These are phyloP conservation scores for Leptographium flavum DNA, from an alignment of 2,329 filamentous ascomycete genomes.

Conservation along the genomic window DNA sequence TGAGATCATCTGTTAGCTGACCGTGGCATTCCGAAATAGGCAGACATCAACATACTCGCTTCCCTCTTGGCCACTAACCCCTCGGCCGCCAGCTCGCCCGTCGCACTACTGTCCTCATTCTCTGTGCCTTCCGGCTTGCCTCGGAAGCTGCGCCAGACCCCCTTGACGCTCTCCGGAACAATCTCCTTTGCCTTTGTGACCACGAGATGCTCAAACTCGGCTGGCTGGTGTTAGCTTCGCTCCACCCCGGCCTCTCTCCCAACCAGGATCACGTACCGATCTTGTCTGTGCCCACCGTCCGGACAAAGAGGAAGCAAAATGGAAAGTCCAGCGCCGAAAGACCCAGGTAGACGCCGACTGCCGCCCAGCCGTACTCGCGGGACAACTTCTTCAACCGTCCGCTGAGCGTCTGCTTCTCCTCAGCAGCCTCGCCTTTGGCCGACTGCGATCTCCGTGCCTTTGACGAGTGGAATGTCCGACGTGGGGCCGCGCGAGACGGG, in stretches of 20 bases:
- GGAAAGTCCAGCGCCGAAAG: constrained; percentile 84
- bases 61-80: constrained; percentile 43
- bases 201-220: constrained; percentile 51
- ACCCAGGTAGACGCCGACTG: constrained; percentile 76
- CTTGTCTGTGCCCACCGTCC: constrained; percentile 66
- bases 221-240: constrained; percentile 19
- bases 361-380: constrained; percentile 87
- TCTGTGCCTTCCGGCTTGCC: constrained; percentile 31
- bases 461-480: constrained; percentile 17
- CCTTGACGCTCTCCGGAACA: constrained; percentile 45
- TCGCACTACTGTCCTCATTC: constrained; percentile 27
- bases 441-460: constrained; percentile 12
- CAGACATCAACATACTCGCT: constrained; percentile 52
- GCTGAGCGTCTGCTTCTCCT: constrained; percentile 39
- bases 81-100: constrained; percentile 34
- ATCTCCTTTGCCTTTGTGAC: constrained; percentile 42
- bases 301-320: constrained; percentile 83
- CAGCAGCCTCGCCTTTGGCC: not conserved
- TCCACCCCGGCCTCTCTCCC: not conserved
- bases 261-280: constrained; percentile 45
- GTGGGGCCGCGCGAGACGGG: constrained; percentile 4
- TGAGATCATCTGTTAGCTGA: constrained; percentile 16
- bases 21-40: not conserved
- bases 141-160: constrained; percentile 35
- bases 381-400: constrained; percentile 69